A percentile compares a stretch with the other conserved stretches of the same genome.
These are phyloP conservation scores for Aspergillus vadensis DNA, from an alignment of 2,329 filamentous ascomycete species.

Conservation along the genomic window DNA sequence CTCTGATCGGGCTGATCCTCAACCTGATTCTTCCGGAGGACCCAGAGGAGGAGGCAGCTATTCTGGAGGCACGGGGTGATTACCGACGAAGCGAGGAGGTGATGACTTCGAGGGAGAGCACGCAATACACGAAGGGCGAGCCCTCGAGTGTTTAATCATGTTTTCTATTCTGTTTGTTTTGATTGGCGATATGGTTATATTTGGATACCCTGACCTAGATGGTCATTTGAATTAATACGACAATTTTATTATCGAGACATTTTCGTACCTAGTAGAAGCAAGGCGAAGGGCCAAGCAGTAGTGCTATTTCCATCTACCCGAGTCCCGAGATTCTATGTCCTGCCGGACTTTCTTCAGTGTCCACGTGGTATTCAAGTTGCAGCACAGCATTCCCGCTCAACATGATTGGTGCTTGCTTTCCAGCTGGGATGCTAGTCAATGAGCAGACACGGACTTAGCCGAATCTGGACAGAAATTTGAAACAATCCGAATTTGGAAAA, in stretches of 20 bases:
- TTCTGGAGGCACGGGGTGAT: constrained; percentile 28
- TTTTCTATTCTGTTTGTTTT: neutral
- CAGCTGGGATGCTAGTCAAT: too few species aligned
- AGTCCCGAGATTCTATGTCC: too few species aligned
- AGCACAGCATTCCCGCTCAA: too few species aligned
- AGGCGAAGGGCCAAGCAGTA: too few species aligned
- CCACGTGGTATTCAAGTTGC: too few species aligned
- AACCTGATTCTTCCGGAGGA: constrained; percentile 75
- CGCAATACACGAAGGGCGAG: neutral
- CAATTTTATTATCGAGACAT: neutral
- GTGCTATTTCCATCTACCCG: too few species aligned
- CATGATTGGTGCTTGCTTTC: too few species aligned
- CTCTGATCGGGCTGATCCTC: constrained; percentile 69
- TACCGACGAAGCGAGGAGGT: constrained; percentile 19
- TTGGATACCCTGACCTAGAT: neutral
- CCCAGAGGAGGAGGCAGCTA: constrained; percentile 62
- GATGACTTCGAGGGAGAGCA: neutral
- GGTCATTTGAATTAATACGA: neutral
- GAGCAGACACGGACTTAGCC: too few species aligned
- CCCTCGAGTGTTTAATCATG: neutral
- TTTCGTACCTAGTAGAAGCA: too few species aligned
- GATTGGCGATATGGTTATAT: neutral
- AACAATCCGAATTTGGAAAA: too few species aligned
- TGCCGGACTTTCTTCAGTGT: too few species aligned
- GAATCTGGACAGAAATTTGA: too few species aligned